Base-by-base conservation (phyloP, 2,329 filamentous ascomycete genomes). In the Nigrospora sphaerica region DNA sequence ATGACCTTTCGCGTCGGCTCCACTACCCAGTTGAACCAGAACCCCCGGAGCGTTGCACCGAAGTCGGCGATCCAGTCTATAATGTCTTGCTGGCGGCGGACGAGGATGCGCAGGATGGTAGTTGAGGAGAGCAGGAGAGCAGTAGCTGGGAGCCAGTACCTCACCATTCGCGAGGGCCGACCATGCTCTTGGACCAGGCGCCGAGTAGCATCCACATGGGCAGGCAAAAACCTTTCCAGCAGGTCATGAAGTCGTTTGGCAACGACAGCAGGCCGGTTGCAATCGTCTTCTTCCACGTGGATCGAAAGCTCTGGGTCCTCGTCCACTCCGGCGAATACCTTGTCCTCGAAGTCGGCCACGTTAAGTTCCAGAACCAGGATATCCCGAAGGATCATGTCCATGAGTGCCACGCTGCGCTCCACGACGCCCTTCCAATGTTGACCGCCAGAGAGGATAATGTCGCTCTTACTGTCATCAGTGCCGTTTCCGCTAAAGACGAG, bases 21-120 rank as follows among this genome's bases (percentile, higher is more conserved):
- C 12, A 98, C 72, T 3, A 98, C 86, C 93, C 93, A 98, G 63
- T 98, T 98, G 49, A 83, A 75, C 87, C 91, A 96, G 62, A 98
- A 98, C 64, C 95, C 92, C 45, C 87, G 77, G 1, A 83, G 70
- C 0, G 93, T 98, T 2, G 73, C 71, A 9, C 89, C 92, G 23
- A 95, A 69, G 52, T 93, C 86, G 33, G 77, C 73, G 39, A 95
- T 73, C 90, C 91, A 96, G 40, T 81, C 75, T 23, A 88, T 54
- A 17, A 98, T 85, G 54, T 92, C 87, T 17, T 85, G 85, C 56
- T 81, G 81, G 44, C 83, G 78, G 59, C 85, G 88, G 49, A 86
- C 74, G 31, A 95, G 66, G 34, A 97, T 79, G 18, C 84, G 83
- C 14, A 97, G 71, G n/a, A 95, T 74, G 0, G 91, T 95, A 14